Evolutionary conservation across 306 rosid genomes (phyloP).

Genomic region (Sechiopsis laciniata): DNA sequence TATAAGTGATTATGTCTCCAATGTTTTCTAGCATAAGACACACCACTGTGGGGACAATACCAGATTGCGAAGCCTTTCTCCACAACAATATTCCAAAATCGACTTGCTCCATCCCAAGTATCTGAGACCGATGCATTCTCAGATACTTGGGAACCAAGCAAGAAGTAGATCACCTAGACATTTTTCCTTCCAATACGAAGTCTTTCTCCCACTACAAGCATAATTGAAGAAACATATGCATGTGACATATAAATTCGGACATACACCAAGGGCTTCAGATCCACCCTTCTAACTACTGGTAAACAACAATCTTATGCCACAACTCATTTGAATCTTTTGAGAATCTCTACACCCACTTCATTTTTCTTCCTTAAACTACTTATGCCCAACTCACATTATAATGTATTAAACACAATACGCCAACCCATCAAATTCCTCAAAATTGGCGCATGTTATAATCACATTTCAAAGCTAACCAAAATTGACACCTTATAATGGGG

Average conservation of each 20-base stretch:
- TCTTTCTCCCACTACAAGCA: background rate
- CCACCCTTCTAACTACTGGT: background rate
- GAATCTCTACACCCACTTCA: background rate
- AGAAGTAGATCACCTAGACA: background rate
- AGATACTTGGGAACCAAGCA: too few species aligned
- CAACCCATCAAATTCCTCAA: background rate
- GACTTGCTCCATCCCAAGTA: background rate
- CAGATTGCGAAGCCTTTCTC: too few species aligned
- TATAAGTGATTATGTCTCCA: too few species aligned
- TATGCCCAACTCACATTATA: background rate
- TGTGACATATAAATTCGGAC: background rate
- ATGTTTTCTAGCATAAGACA: too few species aligned
- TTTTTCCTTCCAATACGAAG: constrained; percentile 1
- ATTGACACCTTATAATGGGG: background rate
- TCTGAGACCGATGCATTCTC: too few species aligned
- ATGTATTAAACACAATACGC: background rate
- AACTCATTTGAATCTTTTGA: background rate
- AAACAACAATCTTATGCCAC: background rate
- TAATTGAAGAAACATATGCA: background rate
- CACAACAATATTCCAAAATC: background rate
- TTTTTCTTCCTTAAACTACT: constrained; percentile 2
- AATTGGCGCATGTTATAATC: background rate
- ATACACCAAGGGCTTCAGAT: background rate
- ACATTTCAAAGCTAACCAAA: background rate
- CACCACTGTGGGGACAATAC: too few species aligned